phyloP scores from a whole-genome alignment of 176 grass and related monocot genomes.

The Microstegium vimineum region DNA sequence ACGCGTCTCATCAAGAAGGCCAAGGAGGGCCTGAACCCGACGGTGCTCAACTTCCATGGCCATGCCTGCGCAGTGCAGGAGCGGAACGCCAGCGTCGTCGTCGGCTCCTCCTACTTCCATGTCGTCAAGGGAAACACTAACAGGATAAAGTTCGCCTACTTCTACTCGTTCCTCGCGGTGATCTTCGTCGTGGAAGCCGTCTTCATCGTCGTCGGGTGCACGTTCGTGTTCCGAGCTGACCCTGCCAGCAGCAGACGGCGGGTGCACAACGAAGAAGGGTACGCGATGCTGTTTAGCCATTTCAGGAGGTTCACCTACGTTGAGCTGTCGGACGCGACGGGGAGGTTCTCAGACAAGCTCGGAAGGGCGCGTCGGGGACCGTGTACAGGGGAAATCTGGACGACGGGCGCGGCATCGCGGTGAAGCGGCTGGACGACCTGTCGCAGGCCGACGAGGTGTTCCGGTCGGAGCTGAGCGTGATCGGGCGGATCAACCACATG shows the following conservation, averaged over 20 bases:
- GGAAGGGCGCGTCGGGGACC: constrained; percentile 36
- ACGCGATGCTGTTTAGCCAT: constrained; percentile 34
- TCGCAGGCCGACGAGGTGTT: constrained; percentile 61
- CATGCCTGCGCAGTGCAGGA: constrained; percentile 26
- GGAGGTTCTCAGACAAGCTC: constrained; percentile 33
- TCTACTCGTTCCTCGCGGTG: constrained; percentile 40
- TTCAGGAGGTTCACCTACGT: constrained; percentile 64
- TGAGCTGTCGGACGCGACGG: constrained; percentile 47
- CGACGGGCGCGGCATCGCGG: constrained; percentile 41
- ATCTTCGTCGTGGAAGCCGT: constrained; percentile 55
- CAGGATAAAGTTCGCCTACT: constrained; percentile 44
- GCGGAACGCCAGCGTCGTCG: background rate
- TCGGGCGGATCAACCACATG: constrained; percentile 66
- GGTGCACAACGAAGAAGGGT: constrained; percentile 23
- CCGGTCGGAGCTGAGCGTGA: constrained; percentile 57
- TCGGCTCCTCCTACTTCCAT: background rate
- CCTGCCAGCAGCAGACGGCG: background rate
- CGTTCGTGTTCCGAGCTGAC: constrained; percentile 42
- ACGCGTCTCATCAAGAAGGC: background rate
- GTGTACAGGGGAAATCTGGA: constrained; percentile 61
- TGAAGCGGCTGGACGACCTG: constrained; percentile 45
- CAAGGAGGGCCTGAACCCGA: background rate
- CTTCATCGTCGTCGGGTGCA: constrained; percentile 48
- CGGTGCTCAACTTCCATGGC: background rate
- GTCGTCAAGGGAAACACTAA: background rate